Base-by-base conservation (phyloP, 2,329 filamentous ascomycete genomes). In the Fusarium brachygibbosum region DNA sequence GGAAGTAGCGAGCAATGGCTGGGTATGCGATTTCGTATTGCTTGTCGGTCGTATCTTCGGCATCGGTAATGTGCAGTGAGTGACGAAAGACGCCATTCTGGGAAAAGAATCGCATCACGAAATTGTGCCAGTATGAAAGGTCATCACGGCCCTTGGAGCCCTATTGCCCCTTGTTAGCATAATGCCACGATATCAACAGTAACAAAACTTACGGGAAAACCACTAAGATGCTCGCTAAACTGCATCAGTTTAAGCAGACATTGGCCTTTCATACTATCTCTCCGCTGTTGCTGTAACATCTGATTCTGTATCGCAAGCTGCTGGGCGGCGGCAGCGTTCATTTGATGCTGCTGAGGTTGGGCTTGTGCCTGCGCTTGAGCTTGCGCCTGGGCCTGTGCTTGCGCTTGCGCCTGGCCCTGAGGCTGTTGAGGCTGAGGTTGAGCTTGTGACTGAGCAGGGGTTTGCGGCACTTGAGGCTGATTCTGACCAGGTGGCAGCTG, bases 1-100 rank as follows among this genome's bases (percentile, higher is more conserved):
- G 89, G 77, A 97, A 98, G 79, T 96, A 98, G 74, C 95, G 90
- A 34, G 95, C 89, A 45, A 99, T 84, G 1, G 92, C 92, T 5
- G 94, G 88, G 61, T 88, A 93, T 4, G 91, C 88, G 49, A 98
- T 93, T 77, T 98, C 94, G 74, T 94, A 98, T 74, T 91, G 89
- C 82, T 97, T 98, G 57, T 91, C 87, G 19, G 83, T 84, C 35
- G 81, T 81, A 45, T 88, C 85, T 44, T 90, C 87, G 59, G 86
- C 84, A 21, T 87, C 84, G 41, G 79, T 82, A 44, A 86, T 82
- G 68, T 86, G 86, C 17, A 97, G 83, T 5, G 89, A 87, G 73
- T 95, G 89, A 41, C 94, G 88, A 75, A 97, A 90, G 11, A 93
- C 88, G 11, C 93, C 94, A 29, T 86, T 87, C 1, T 87, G 85